A percentile compares a stretch with the other conserved stretches of the same genome.
Conservation (phyloP, 2,329 filamentous ascomycete genomes). For the Tolypocladium inflatum region DNA sequence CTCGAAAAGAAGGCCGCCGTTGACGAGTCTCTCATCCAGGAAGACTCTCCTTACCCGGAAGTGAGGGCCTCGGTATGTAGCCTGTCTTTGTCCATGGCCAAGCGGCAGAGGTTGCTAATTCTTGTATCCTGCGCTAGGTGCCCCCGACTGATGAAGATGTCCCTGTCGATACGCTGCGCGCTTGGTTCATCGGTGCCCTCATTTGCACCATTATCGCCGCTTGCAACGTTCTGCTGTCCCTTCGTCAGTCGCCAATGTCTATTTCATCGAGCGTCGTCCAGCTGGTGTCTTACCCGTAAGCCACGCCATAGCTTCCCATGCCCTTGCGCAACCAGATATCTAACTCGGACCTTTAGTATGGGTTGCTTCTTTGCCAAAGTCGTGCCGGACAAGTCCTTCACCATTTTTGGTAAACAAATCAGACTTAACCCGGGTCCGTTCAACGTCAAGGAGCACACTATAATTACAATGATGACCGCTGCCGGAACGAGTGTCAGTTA, state of each 20-base stretch:
- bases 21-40: conserved; percentile 36
- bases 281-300: conserved; percentile 39
- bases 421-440: conserved; percentile 38
- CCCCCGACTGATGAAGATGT: conserved; percentile 40
- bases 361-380: conserved; percentile 31
- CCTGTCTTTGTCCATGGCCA: background rate
- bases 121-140: conserved; percentile 4
- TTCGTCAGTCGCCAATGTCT: conserved; percentile 38
- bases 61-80: conserved; percentile 14
- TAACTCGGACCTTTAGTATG: conserved; percentile 9
- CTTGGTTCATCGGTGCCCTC: conserved; percentile 48
- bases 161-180: conserved; percentile 47
- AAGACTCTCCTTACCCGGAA: conserved; percentile 35
- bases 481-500: conserved; percentile 24
- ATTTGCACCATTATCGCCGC: conserved; percentile 48
- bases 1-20: conserved; percentile 33
- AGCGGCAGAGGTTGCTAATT: background rate
- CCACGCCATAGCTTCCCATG: background rate
- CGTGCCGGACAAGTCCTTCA: conserved; percentile 29
- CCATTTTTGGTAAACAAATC: conserved; percentile 29
- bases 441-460: conserved; percentile 17
- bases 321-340: background rate
- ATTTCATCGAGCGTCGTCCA: conserved; percentile 47
- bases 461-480: conserved; percentile 39
- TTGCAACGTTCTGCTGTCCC: conserved; percentile 43